Evolutionary conservation across 805 yeast species (phyloP).

Genomic region (Cyberlindnera maritima): DNA sequence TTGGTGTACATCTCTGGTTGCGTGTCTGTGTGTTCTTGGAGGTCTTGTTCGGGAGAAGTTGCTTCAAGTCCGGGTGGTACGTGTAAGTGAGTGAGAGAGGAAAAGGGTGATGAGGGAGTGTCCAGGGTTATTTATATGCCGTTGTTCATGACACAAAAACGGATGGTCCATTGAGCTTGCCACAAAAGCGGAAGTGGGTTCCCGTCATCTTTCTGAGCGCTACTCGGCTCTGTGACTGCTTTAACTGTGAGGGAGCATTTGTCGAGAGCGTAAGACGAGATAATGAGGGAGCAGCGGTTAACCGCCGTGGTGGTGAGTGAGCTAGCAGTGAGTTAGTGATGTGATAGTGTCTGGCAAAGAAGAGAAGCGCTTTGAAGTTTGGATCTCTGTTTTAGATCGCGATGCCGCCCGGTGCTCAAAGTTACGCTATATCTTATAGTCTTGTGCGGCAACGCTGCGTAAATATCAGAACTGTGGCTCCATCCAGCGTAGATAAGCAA

Average conservation of each 20-base stretch:
- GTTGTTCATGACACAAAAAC: neutral
- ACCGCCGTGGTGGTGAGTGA: too few relatives aligned
- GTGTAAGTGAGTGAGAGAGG: neutral
- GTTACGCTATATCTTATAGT: too few relatives aligned
- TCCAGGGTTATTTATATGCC: neutral
- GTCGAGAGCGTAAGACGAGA: too few relatives aligned
- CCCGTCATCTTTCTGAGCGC: neutral
- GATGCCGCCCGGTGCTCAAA: too few relatives aligned
- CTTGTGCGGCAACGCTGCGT: neutral
- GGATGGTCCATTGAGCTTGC: neutral
- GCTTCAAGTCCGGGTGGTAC: neutral
- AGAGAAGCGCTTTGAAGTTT: too few relatives aligned
- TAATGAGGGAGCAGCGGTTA: too few relatives aligned
- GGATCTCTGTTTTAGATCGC: too few relatives aligned
- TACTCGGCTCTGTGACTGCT: too few relatives aligned
- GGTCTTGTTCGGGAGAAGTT: neutral
- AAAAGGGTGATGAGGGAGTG: neutral
- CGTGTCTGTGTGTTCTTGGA: neutral
- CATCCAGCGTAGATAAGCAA: neutral
- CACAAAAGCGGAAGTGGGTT: conserved; percentile 1
- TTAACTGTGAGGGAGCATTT: too few relatives aligned
- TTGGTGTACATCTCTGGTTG: conserved; percentile 14
- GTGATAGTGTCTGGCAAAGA: too few relatives aligned
- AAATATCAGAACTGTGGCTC: conserved; percentile 4
- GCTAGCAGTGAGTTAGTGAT: too few relatives aligned